Percentiles rank a stretch among this genome's conserved stretches.
phyloP scores from a whole-genome alignment of 2,329 filamentous ascomycete genomes.

The Tolypocladium guangdongense region DNA sequence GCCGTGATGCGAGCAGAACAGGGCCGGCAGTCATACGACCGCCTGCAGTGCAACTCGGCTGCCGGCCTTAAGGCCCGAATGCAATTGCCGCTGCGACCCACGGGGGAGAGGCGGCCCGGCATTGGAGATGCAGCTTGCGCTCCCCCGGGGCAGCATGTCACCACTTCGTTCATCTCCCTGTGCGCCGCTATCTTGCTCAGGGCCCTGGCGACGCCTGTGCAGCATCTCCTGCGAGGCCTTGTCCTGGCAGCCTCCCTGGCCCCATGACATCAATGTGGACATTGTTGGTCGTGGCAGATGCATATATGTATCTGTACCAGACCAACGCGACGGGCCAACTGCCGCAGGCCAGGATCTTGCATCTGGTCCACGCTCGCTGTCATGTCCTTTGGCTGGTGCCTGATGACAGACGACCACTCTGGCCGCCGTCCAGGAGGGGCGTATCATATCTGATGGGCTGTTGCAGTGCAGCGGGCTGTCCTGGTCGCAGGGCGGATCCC shows the following conservation, averaged over 20 bases:
- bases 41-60: conserved; percentile 1
- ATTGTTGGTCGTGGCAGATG: neutral
- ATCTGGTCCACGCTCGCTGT: neutral
- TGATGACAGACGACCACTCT: neutral
- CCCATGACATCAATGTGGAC: neutral
- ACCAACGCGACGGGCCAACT: neutral
- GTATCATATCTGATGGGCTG: neutral
- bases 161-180: too few species aligned
- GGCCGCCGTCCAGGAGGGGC: neutral
- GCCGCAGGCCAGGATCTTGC: neutral
- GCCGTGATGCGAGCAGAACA: neutral
- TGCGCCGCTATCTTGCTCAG: neutral
- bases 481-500: neutral
- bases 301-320: neutral
- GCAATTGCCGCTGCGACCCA: neutral
- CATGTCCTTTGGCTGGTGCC: neutral
- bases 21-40: neutral
- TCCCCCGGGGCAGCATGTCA: too few species aligned
- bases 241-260: too few species aligned
- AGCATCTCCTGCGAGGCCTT: neutral
- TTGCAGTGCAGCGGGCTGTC: neutral
- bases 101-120: neutral
- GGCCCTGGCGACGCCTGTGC: neutral
- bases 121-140: neutral
- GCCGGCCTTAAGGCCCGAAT: neutral